phyloP scores from a whole-genome alignment of 192 early-diverging fungal genomes.

The Phlyctochytrium arcticum region DNA sequence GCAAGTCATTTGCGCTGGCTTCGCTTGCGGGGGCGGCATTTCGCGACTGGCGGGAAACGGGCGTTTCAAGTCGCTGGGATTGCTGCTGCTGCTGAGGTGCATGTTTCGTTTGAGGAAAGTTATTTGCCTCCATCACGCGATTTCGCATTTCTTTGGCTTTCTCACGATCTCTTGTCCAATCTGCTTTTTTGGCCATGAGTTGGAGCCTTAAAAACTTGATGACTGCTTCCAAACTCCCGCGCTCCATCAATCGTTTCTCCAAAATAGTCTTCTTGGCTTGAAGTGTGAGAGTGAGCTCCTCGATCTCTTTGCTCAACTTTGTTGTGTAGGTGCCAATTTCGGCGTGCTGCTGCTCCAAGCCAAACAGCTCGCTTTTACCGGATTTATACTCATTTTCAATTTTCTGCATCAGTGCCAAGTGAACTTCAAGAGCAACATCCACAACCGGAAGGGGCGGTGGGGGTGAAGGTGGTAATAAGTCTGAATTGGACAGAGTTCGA shows the following conservation, averaged over 20 bases:
- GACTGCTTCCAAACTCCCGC: neutral
- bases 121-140: too few relatives aligned
- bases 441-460: neutral
- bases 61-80: too few relatives aligned
- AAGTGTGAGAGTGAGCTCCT: neutral
- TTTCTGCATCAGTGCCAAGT: neutral
- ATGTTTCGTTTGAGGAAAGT: too few relatives aligned
- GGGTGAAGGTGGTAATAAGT: neutral
- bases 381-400: neutral
- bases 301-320: neutral
- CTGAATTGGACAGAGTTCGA: neutral
- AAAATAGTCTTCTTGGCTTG: neutral
- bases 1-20: too few relatives aligned
- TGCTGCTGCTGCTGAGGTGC: too few relatives aligned
- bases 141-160: conserved; percentile 7
- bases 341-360: neutral
- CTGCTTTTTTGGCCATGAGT: neutral
- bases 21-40: too few relatives aligned
- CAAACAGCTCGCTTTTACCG: neutral
- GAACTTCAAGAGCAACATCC: neutral
- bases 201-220: neutral
- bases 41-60: too few relatives aligned
- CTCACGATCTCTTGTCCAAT: neutral
- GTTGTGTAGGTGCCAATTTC: neutral
- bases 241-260: too few relatives aligned